These are phyloP conservation scores for Carnegiea gigantea DNA, from an alignment of 179 eudicot genomes.

Conservation along the genomic window DNA sequence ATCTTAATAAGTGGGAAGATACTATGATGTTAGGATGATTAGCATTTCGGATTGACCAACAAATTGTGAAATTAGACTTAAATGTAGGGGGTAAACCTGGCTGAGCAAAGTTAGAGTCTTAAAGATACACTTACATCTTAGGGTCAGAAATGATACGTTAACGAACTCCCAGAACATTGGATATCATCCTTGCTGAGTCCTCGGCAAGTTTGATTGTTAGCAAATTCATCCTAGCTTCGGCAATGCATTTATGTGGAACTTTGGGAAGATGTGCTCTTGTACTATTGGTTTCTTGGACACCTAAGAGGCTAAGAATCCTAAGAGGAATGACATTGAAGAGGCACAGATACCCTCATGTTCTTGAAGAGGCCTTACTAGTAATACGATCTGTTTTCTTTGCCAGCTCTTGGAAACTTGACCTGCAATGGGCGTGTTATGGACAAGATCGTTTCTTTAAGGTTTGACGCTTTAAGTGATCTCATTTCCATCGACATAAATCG, in stretches of 20 bases:
- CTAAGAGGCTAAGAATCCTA: too few species aligned
- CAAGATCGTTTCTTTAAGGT: too few species aligned
- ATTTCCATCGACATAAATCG: neutral
- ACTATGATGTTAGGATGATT: neutral
- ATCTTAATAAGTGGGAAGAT: neutral
- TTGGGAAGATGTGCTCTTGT: neutral
- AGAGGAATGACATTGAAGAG: too few species aligned
- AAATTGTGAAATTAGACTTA: neutral
- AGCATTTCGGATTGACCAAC: neutral
- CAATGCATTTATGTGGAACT: neutral
- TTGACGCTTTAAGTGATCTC: neutral
- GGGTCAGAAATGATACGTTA: neutral
- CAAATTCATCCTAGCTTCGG: neutral
- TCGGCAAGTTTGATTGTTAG: neutral
- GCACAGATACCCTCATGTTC: neutral
- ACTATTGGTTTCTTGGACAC: too few species aligned
- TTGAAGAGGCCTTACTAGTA: neutral
- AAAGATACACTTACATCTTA: neutral
- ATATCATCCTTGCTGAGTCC: neutral
- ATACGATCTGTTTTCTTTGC: neutral
- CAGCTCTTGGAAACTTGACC: neutral
- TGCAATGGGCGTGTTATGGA: neutral
- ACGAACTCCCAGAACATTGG: neutral
- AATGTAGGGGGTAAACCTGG: neutral
- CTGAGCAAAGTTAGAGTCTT: neutral